Evolutionary conservation across 2,329 filamentous ascomycete species (phyloP).

Genomic region (Curvularia hawaiiensis): DNA sequence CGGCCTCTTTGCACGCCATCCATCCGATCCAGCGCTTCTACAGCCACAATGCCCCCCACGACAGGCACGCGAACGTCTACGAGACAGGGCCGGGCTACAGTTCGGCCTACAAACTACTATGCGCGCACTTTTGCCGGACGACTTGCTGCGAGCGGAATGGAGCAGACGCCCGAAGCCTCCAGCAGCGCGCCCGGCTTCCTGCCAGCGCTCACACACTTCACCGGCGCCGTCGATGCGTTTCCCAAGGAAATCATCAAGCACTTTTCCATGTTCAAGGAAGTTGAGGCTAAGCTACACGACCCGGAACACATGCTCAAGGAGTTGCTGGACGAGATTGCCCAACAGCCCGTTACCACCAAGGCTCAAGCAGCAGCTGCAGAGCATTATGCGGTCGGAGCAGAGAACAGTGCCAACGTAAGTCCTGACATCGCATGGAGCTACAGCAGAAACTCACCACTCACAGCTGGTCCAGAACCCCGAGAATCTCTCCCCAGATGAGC

Average conservation of each 20-base stretch:
- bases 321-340: slow-evolving; percentile 68
- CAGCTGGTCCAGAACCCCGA: slow-evolving; percentile 37
- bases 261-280: slow-evolving; percentile 94
- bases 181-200: slow-evolving; percentile 60
- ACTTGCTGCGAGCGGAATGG: slow-evolving; percentile 42
- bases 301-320: slow-evolving; percentile 82
- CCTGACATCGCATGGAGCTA: slow-evolving; percentile 37
- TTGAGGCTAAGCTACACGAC: slow-evolving; percentile 93
- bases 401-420: slow-evolving; percentile 49
- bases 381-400: slow-evolving; percentile 41
- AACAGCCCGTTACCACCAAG: slow-evolving; percentile 51
- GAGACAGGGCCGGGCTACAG: slow-evolving; percentile 53
- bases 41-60: slow-evolving; percentile 44
- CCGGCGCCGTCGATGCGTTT: slow-evolving; percentile 88
- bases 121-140: slow-evolving; percentile 53
- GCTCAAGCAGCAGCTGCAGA: slow-evolving; percentile 33
- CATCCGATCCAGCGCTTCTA: slow-evolving; percentile 23
- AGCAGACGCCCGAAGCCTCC: slow-evolving; percentile 46
- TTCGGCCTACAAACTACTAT: slow-evolving; percentile 58
- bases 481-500: slow-evolving; percentile 41
- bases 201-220: slow-evolving; percentile 75
- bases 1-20: slow-evolving; percentile 21
- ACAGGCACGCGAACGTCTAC: slow-evolving; percentile 48
- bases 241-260: slow-evolving; percentile 95
- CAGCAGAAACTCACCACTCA: slow-evolving; percentile 26